A percentile compares a stretch with the other conserved stretches of the same genome.
phyloP scores from a whole-genome alignment of 768 basidiomycete genomes.

The Pisolithus tinctorius region DNA sequence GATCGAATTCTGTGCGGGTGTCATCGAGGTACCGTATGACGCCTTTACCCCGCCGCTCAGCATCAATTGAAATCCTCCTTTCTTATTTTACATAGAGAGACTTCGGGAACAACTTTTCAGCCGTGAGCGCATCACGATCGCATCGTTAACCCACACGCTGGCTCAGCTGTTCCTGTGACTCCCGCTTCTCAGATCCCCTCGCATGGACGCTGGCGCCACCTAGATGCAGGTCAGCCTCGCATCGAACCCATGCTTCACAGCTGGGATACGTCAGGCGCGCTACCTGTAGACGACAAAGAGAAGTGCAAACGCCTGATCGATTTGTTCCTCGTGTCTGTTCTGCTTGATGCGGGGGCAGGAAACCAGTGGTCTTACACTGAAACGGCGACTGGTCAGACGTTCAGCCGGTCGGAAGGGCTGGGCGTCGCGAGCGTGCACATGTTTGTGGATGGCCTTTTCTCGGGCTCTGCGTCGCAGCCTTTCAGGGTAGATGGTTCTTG shows the following conservation, averaged over 20 bases:
- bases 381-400: constrained; percentile 42
- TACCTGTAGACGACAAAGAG: constrained; percentile 45
- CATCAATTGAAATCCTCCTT: constrained; percentile 6
- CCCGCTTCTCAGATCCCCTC: constrained; percentile 58
- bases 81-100: constrained; percentile 49
- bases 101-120: constrained; percentile 61
- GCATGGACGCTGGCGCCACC: constrained; percentile 87
- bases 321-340: constrained; percentile 83
- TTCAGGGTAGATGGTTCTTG: constrained; percentile 70
- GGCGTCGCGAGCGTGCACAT: constrained; percentile 88
- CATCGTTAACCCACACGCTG: not conserved
- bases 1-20: constrained; percentile 63
- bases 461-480: constrained; percentile 48
- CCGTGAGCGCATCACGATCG: constrained; percentile 35
- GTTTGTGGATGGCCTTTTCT: constrained; percentile 83
- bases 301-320: constrained; percentile 74
- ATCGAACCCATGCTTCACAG: constrained; percentile 51
- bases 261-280: constrained; percentile 40
- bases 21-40: constrained; percentile 60
- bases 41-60: not conserved
- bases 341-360: constrained; percentile 93
- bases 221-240: constrained; percentile 63
- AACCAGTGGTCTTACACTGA: constrained; percentile 75
- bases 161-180: not conserved
- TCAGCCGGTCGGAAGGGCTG: constrained; percentile 71